Conservation (phyloP, 805 yeast genomes). For the Wickerhamiella slavikovae region DNA sequence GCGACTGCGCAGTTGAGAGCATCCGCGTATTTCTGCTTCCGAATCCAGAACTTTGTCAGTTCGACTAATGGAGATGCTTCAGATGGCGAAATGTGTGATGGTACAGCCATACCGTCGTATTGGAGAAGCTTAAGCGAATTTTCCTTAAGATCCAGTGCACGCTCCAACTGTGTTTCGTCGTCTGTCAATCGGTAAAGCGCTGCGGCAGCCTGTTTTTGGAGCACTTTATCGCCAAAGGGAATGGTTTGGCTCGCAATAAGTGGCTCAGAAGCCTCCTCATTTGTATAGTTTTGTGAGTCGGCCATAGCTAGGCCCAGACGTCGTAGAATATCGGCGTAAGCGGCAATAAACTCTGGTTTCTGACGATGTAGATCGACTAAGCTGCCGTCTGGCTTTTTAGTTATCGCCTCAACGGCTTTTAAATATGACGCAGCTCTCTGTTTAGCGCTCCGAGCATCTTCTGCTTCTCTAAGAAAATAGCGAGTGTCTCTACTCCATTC, state of each 20-base stretch:
- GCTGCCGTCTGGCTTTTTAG: conserved; percentile 5
- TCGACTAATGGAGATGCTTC: conserved; percentile 9
- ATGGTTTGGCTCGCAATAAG: conserved; percentile 12
- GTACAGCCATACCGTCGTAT: too few species aligned
- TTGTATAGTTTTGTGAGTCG: too few species aligned
- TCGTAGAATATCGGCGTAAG: conserved; percentile 17
- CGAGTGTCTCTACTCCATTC: too few species aligned
- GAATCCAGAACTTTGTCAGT: conserved; percentile 9
- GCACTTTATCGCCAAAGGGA: conserved; percentile 12
- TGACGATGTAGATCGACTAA: conserved; percentile 10
- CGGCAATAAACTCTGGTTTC: conserved; percentile 15
- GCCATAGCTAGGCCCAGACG: conserved; percentile 13
- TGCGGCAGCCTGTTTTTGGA: conserved; percentile 11
- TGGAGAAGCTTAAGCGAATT: too few species aligned
- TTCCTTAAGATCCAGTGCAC: conserved; percentile 5
- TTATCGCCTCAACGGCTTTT: conserved; percentile 11
- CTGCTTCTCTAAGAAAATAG: too few species aligned
- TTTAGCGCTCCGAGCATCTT: too few species aligned
- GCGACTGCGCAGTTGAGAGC: conserved; percentile 12
- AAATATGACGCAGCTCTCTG: too few species aligned
- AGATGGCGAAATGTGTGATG: conserved; percentile 1
- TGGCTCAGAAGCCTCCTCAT: conserved; percentile 11
- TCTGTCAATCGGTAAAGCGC: conserved; percentile 8
- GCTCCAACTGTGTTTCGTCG: background rate
- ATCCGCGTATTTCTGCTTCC: conserved; percentile 3